Base-by-base conservation (phyloP, 805 yeast genomes). In the Kluyveromyces lactis region DNA sequence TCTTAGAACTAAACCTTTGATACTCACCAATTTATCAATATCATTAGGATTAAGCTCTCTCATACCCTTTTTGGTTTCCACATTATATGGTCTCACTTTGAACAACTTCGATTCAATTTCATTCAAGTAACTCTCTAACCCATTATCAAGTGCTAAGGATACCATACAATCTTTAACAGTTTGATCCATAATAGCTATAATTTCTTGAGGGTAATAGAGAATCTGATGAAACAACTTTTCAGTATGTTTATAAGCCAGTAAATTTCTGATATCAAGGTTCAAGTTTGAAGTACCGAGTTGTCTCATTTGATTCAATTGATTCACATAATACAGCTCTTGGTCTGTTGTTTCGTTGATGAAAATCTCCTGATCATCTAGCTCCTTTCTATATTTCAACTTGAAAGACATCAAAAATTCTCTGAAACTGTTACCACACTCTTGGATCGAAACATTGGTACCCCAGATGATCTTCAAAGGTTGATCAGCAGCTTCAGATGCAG, bases 381-480 rank as follows among this genome's bases (percentile, higher is more conserved):
- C 54, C 50, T 74, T 75, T 44, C 97, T 72, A 61, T 84, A 79
- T 53, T 79, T 82, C 63, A 73, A 66, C 57, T 86, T 84, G 69
- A 87, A 92, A 18, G 81, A 75, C 80, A 83, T 79, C 51, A 92
- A 65, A 49, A 92, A 92, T 47, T 79, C 79, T 47, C 94, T 71
- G 65, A 92, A 90, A 37, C 75, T 72, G 49, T 77, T 81, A 28
- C 84, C 73, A 50, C 92, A 81, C 55, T 92, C 96, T 54, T 79
- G 85, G 54, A 92, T 89, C 35, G 94, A 82, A 19, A 92, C 95
- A 56, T 90, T 87, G 1, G 98, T 92, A 63, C 98, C 98, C 98
- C 98, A 92, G 54, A 92, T 90, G 39, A 92, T 95, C 53, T 94
- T 74, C 18, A 79, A 77, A 0, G 95, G 95, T 13, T 34, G 37